Base-by-base conservation (phyloP, 202 grass and related monocot species). In the Bolboschoenoplectus hybrid region DNA sequence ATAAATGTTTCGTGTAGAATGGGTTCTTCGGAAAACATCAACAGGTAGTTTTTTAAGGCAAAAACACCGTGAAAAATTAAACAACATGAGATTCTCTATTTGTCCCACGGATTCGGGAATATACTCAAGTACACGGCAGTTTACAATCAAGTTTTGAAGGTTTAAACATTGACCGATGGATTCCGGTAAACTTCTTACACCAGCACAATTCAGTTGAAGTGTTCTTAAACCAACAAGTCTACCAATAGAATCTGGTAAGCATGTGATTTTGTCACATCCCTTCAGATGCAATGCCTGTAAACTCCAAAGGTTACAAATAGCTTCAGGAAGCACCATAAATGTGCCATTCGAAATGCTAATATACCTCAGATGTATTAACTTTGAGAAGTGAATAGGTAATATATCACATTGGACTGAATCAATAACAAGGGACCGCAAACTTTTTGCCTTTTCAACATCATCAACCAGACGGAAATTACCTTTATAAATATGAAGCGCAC, bases 201-300 rank as follows among this genome's bases (percentile, higher is more conserved):
- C 0, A 0, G 0, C 0, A 70, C 3, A 4, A 0, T 0, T 0
- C 0, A 89, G 1, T 8, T 70, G 26, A 1, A 87, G 6, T 3
- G 36, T 34, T 43, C 20, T 77, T 11, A 89, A 8, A 3, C 34
- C 72, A 6, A 16, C 10, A 0, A 89, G 77, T 17, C 45, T 89
- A 20, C 76, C 67, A 69, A 89, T 67, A 11, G 85, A 90, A 46
- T 90, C 2, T 32, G 89, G 64, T 32, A 90, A 40, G 13, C 58
- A 6, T 0, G 0, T 0, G 43, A 89, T 11, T 2, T 0, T 0
- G 1, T 10, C 0, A 50, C 5, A 1, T 1, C 0, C 0, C 20
- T 0, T 50, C 11, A 90, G 2, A 75, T 85, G 66, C 7, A 88
- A 70, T 16, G 81, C 39, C 43, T 90, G 85, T 4, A 90, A 71